These are phyloP conservation scores for Cephaloascus fragrans DNA, from an alignment of 805 yeast genomes.

Conservation along the genomic window DNA sequence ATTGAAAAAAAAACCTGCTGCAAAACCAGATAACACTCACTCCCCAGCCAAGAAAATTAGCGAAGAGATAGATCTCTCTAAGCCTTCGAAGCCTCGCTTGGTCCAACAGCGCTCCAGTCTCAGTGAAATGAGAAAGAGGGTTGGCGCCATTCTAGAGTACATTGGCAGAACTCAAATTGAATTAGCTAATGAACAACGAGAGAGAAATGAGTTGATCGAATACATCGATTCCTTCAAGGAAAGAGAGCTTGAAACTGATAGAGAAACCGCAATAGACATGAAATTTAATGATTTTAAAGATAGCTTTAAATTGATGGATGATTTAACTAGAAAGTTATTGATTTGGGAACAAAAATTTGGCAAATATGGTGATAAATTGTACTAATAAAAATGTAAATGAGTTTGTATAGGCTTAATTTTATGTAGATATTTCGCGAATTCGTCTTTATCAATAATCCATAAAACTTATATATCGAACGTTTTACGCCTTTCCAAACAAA, in stretches of 20 bases:
- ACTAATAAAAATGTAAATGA: no score
- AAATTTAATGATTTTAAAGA: conserved; percentile 46
- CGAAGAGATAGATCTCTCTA: conserved; percentile 44
- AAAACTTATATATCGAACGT: no score
- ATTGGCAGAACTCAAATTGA: conserved; percentile 82
- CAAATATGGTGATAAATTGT: no score
- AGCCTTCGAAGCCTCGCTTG: conserved; percentile 73
- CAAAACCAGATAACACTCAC: no score
- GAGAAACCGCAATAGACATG: conserved; percentile 2
- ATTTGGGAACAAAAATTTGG: conserved; percentile 75
- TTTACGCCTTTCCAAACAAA: no score
- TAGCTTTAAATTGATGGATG: conserved; percentile 60
- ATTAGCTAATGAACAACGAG: conserved; percentile 62
- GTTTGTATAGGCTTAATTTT: no score
- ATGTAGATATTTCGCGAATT: no score
- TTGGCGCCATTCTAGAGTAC: conserved; percentile 86
- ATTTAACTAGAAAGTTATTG: conserved; percentile 58
- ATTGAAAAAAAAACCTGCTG: no score
- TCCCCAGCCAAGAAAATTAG: conserved; percentile 6
- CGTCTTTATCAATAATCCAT: no score
- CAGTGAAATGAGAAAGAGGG: conserved; percentile 79
- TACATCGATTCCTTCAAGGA: conserved; percentile 21
- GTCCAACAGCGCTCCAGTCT: conserved; percentile 71
- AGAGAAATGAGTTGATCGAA: conserved; percentile 36
- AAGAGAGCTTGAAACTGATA: conserved; percentile 15